Base-by-base conservation (phyloP, 768 basidiomycete species). In the Kondoa subrosea region DNA sequence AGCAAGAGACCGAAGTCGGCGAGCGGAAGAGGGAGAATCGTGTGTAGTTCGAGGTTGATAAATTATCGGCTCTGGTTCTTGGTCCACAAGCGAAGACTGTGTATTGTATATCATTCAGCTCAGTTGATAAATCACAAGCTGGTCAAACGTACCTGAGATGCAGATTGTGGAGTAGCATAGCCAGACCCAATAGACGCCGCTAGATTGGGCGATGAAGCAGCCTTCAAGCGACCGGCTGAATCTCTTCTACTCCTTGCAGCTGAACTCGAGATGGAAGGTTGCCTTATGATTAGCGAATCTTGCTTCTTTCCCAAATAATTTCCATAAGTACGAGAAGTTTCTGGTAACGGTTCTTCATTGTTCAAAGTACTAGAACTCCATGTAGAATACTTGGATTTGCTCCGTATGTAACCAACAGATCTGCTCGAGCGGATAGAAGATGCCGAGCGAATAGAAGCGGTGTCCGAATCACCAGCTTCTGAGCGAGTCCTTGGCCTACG, bases 311-410 rank as follows among this genome's bases (percentile, higher is more conserved):
- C 61, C 27, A 63, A 33, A 33, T 63, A 63, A 33, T 63, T 63
- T 27, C 61, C 61, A 32, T 63, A 63, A 16, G 17, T 27, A 16
- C 61, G 15, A 27, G 61, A 63, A 17, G 61, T 63, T n/a, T 63
- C 17, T 32, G 16, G 29, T 12, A 31, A 17, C 30, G 58, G 58
- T n/a, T 63, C 61, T 27, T 16, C 30, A 33, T 32, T 25, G 58
- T 8, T 33, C 40, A 50, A 21, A 8, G 40, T 50, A 21, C 12
- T 50, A 50, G 40, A 50, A 50, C 40, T 50, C 40, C 40, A 50
- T 8, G 40, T 8, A 50, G 8, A 50, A 8, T 50, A 8, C 21
- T 8, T 8, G 8, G 40, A 21, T 21, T 21, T 50, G 40, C 40
- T 21, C 40, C 21, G 8, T 8, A 8, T 50, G 40, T 50, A 50